Percentiles rank a stretch among this genome's conserved stretches.
These are phyloP conservation scores for Ceratobasidium sp. DNA, from an alignment of 1,284 basidiomycete genomes.

Conservation along the genomic window DNA sequence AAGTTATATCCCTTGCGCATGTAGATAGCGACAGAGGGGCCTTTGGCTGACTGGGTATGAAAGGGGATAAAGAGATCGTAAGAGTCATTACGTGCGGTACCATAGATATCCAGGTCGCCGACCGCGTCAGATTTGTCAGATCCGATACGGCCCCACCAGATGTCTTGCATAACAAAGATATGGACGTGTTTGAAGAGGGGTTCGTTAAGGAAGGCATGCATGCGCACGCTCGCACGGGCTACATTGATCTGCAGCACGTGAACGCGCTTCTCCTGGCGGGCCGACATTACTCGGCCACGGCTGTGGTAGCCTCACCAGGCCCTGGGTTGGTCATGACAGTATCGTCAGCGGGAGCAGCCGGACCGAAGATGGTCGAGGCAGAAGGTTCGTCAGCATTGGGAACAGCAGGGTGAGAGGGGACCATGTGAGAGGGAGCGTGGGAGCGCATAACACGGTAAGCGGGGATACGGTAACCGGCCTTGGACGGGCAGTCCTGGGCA, in stretches of 20 bases:
- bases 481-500: no score
- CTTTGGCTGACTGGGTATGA: no score
- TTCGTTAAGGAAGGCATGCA: background rate
- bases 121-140: background rate
- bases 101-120: background rate
- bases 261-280: background rate
- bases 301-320: background rate
- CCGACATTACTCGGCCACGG: background rate
- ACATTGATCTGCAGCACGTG: constrained; percentile 15
- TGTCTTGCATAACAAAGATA: constrained; percentile 12
- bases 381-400: no score
- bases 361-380: no score
- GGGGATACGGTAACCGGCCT: no score
- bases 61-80: background rate
- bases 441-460: no score
- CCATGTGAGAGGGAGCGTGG: no score
- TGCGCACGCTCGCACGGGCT: background rate
- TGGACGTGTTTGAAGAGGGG: background rate
- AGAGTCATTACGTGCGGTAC: background rate
- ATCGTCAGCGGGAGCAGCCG: no score
- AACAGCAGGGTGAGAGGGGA: no score
- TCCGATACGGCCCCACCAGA: constrained; percentile 26
- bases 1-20: background rate
- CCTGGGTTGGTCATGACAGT: background rate
- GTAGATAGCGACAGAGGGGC: constrained; percentile 10